These are phyloP conservation scores for Aspergillus caelatus DNA, from an alignment of 2,329 filamentous ascomycete species.

Conservation along the genomic window DNA sequence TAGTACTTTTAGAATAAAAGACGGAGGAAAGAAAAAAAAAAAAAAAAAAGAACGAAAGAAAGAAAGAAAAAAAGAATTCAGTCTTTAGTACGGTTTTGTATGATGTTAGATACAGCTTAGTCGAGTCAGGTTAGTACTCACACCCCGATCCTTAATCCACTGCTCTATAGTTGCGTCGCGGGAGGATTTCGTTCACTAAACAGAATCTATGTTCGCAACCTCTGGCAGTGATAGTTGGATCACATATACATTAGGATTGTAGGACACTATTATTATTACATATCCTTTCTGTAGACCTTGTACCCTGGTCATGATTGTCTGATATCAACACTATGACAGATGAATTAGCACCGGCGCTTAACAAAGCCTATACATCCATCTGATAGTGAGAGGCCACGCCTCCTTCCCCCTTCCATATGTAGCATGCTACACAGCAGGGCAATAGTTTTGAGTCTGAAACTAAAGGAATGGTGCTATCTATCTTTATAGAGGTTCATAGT, in stretches of 20 bases:
- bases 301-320: not conserved
- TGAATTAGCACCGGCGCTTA: not conserved
- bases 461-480: not conserved
- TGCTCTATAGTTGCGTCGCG: not conserved
- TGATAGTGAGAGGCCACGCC: not conserved
- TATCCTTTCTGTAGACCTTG: too few relatives aligned
- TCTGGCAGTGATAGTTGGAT: not conserved
- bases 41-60: not conserved
- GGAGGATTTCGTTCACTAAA: not conserved
- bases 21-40: not conserved
- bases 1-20: slow-evolving; percentile 1
- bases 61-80: not conserved
- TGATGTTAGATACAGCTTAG: not conserved
- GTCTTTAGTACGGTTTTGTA: not conserved
- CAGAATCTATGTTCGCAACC: not conserved
- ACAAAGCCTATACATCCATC: not conserved
- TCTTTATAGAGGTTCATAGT: not conserved
- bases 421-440: not conserved
- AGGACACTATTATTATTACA: not conserved
- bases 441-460: not conserved
- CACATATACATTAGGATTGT: not conserved
- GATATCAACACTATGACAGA: not conserved
- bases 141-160: not conserved
- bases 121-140: not conserved
- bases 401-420: not conserved